Percentiles rank a stretch among this genome's conserved stretches.
phyloP scores from a whole-genome alignment of 2,329 filamentous ascomycete species.

The Fusarium avenaceum region DNA sequence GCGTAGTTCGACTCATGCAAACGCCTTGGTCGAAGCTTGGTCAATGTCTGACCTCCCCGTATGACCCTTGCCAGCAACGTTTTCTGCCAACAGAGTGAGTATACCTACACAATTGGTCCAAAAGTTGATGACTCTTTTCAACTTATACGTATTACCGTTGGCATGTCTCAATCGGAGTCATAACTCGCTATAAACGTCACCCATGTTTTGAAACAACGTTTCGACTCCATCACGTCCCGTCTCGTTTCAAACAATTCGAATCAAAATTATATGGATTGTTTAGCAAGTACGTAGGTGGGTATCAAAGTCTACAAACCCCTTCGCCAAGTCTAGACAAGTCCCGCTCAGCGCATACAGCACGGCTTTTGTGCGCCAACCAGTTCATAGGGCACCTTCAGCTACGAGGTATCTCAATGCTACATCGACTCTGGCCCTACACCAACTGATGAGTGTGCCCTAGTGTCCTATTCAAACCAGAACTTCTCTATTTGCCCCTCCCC shows the following conservation, averaged over 20 bases:
- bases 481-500: conserved; percentile 47
- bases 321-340: conserved; percentile 36
- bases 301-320: conserved; percentile 39
- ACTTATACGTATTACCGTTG: background rate
- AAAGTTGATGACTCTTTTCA: background rate
- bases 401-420: conserved; percentile 27
- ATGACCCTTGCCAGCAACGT: conserved; percentile 15
- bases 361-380: conserved; percentile 41
- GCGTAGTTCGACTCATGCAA: background rate
- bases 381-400: conserved; percentile 23
- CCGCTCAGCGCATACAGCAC: conserved; percentile 27
- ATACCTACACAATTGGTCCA: background rate
- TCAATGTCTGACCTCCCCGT: conserved; percentile 10
- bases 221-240: background rate
- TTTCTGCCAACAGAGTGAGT: background rate
- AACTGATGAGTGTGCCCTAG: conserved; percentile 12
- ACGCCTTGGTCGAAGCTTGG: background rate
- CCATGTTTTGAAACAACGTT: conserved; percentile 1
- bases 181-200: conserved; percentile 5
- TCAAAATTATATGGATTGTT: conserved; percentile 15
- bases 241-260: conserved; percentile 34
- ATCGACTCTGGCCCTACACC: conserved; percentile 22
- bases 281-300: conserved; percentile 38
- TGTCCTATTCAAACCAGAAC: conserved; percentile 6
- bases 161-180: background rate